Conservation (phyloP, 805 yeast species). For the Tetrapisispora taiwanensis region DNA sequence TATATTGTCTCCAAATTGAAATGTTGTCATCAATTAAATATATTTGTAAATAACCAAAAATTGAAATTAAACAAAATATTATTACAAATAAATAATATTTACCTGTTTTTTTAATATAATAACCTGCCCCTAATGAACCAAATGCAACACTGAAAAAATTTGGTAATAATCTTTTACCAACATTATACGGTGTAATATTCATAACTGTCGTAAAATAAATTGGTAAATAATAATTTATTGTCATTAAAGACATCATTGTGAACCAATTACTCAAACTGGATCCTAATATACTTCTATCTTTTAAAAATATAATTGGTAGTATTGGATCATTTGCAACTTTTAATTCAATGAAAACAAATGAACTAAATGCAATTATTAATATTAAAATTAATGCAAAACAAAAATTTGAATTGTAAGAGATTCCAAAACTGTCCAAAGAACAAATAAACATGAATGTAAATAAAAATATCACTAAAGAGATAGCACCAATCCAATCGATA, state of each 20-base stretch:
- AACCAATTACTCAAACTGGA: slow-evolving; percentile 34
- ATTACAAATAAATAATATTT: slow-evolving; percentile 43
- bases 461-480: slow-evolving; percentile 36
- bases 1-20: slow-evolving; percentile 34
- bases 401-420: slow-evolving; percentile 32
- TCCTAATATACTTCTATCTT: slow-evolving; percentile 49
- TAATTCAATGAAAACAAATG: slow-evolving; percentile 36
- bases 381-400: slow-evolving; percentile 10
- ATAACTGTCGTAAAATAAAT: slow-evolving; percentile 49
- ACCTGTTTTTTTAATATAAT: slow-evolving; percentile 55
- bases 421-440: slow-evolving; percentile 42
- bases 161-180: slow-evolving; percentile 52
- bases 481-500: slow-evolving; percentile 49
- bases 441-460: slow-evolving; percentile 40
- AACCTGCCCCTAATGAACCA: slow-evolving; percentile 56
- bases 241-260: slow-evolving; percentile 36
- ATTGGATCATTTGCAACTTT: slow-evolving; percentile 46
- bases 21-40: slow-evolving; percentile 24
- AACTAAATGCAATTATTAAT: slow-evolving; percentile 28
- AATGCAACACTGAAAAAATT: slow-evolving; percentile 48
- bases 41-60: slow-evolving; percentile 2
- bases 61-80: neutral
- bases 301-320: slow-evolving; percentile 47
- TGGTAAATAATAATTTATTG: slow-evolving; percentile 48
- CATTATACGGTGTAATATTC: slow-evolving; percentile 42